These are phyloP conservation scores for Candida neerlandica DNA, from an alignment of 1,139 yeast species.

Conservation along the genomic window DNA sequence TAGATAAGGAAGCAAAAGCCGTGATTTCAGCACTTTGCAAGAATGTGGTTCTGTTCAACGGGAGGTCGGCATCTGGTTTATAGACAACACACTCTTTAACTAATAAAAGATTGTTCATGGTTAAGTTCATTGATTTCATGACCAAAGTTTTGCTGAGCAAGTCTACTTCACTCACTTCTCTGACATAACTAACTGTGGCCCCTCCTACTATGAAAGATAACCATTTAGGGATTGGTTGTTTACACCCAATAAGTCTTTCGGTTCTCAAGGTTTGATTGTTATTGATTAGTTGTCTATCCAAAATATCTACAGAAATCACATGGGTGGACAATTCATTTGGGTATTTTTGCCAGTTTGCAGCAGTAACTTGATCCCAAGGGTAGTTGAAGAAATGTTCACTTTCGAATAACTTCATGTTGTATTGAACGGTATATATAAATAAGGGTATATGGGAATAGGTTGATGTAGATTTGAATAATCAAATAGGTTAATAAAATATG, in stretches of 20 bases:
- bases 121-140: constrained; percentile 84
- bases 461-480: too few relatives aligned
- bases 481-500: background rate
- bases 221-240: constrained; percentile 89
- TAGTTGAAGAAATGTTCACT: constrained; percentile 71
- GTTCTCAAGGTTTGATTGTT: constrained; percentile 63
- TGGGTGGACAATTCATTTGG: constrained; percentile 92
- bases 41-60: constrained; percentile 61
- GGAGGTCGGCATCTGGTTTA: constrained; percentile 59
- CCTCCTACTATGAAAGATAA: constrained; percentile 74
- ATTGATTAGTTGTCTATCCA: constrained; percentile 68
- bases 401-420: constrained; percentile 73
- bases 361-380: constrained; percentile 93
- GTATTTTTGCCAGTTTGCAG: constrained; percentile 96
- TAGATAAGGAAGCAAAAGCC: constrained; percentile 72
- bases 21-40: constrained; percentile 85
- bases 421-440: too few relatives aligned
- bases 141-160: constrained; percentile 62
- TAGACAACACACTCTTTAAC: constrained; percentile 88
- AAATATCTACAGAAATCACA: constrained; percentile 92
- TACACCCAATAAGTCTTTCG: constrained; percentile 86
- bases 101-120: constrained; percentile 73
- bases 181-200: constrained; percentile 71
- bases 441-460: too few relatives aligned
- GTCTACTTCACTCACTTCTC: constrained; percentile 89